These are phyloP conservation scores for Suhomyces pyralidae DNA, from an alignment of 805 yeast genomes.

Conservation along the genomic window DNA sequence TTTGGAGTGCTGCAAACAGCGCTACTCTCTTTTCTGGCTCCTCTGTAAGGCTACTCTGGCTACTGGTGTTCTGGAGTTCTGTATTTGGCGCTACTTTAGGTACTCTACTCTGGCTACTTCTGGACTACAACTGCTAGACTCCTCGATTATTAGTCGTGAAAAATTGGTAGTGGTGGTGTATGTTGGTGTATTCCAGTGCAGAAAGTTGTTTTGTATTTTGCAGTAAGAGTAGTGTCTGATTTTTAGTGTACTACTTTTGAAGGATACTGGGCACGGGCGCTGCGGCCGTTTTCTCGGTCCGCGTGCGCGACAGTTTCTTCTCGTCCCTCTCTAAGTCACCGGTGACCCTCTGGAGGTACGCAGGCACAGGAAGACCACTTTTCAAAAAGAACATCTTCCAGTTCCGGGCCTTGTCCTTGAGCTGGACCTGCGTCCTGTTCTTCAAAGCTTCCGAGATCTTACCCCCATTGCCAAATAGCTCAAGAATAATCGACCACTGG, in stretches of 20 bases:
- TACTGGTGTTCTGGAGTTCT: no score
- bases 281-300: constrained; percentile 37
- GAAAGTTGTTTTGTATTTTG: no score
- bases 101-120: no score
- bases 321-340: constrained; percentile 71
- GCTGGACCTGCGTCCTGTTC: constrained; percentile 85
- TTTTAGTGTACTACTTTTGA: constrained; percentile 1
- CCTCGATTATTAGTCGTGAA: no score
- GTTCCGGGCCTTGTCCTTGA: constrained; percentile 94
- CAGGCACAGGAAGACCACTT: constrained; percentile 73
- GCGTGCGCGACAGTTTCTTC: constrained; percentile 30
- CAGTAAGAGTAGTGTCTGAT: no score
- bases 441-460: constrained; percentile 76
- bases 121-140: no score
- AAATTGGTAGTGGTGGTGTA: no score
- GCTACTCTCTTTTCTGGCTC: no score
- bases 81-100: no score
- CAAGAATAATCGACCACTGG: constrained; percentile 88
- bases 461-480: constrained; percentile 94
- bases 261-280: constrained; percentile 35
- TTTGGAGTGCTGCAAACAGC: no score
- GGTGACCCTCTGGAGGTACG: constrained; percentile 76
- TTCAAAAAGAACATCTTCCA: constrained; percentile 87
- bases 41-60: no score
- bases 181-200: no score